Percentiles rank a stretch among this genome's conserved stretches.
These are phyloP conservation scores for Ogataea hybrid DNA, from an alignment of 1,139 yeast genomes.

Conservation along the genomic window DNA sequence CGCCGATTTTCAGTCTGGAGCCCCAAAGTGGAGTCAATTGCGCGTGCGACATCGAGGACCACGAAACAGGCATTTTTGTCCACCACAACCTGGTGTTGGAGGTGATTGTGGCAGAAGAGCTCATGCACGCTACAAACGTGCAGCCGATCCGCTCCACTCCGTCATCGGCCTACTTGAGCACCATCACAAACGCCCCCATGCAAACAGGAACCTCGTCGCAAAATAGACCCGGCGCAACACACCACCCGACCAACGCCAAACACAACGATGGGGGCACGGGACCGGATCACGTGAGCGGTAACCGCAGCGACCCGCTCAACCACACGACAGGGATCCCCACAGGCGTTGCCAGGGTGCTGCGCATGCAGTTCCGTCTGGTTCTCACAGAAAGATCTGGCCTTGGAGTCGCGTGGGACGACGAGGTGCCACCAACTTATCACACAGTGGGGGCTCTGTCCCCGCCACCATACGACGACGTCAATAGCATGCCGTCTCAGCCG, in stretches of 20 bases:
- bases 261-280: slow-evolving; percentile 30
- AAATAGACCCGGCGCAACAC: slow-evolving; percentile 11
- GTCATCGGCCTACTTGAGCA: slow-evolving; percentile 4
- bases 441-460: slow-evolving; percentile 83
- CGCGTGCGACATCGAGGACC: slow-evolving; percentile 80
- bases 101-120: slow-evolving; percentile 90
- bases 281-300: slow-evolving; percentile 30
- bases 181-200: slow-evolving; percentile 6
- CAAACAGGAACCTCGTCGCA: slow-evolving; percentile 6
- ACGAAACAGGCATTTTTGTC: slow-evolving; percentile 73
- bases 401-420: slow-evolving; percentile 98
- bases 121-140: slow-evolving; percentile 39
- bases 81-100: slow-evolving; percentile 78
- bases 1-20: slow-evolving; percentile 30
- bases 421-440: slow-evolving; percentile 94
- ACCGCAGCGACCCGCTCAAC: slow-evolving; percentile 28
- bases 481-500: slow-evolving; percentile 16
- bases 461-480: slow-evolving; percentile 55
- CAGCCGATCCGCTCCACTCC: slow-evolving; percentile 11
- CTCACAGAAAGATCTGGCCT: slow-evolving; percentile 90
- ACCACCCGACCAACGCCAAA: slow-evolving; percentile 9
- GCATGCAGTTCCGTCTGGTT: slow-evolving; percentile 87
- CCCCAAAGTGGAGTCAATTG: slow-evolving; percentile 50
- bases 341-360: slow-evolving; percentile 88
- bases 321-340: slow-evolving; percentile 70